Base-by-base conservation (phyloP, 2,329 filamentous ascomycete genomes). In the Dothideomycetes sp. region DNA sequence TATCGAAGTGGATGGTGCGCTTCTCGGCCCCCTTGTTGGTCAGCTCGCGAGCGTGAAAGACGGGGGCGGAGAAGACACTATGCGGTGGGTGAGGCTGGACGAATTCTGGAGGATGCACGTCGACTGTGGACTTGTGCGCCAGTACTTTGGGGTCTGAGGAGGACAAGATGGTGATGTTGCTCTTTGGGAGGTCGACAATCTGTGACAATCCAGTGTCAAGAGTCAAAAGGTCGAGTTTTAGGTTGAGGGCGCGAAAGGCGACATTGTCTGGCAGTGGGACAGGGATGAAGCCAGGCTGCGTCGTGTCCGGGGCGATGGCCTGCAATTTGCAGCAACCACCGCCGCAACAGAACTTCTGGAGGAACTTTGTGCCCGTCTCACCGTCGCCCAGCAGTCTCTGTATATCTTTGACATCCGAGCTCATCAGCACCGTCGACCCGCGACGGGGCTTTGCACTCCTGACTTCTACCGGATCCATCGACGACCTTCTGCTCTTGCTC, bases 41-140 rank as follows among this genome's bases (percentile, higher is more conserved):
- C 56, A 98, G 66, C 62, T 94, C 87, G 41, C 91, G 81, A 2
- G 86, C 77, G 52, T 79, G 79, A 61, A 86, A 81, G 34, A 98
- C 75, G 47, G 79, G 85, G n/a, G 89, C 88, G 1, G 87, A 82
- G 62, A 84, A 94, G 45, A 96, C 87, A 49, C 89, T 73, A 62
- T 94, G 91, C 0, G 91, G 91, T 41, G 86, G 86, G 59, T 98
- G 91, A 18, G 91, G 91, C 58, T 94, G 86, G 39, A 98, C 88
- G 54, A 88, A 98, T 43, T 71, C 72, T 5, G 91, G 91, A 14
- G 91, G 89, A 55, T 89, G 81, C 40, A 63, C 64, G 44, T 68
- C 55, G 36, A 68, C 67, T 22, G 55, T 54, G 12, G 54, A 47
- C 31, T 60, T 53, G 46, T 66, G 55, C 45, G 64, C 54, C 42